Conservation (phyloP, 176 grass and related monocot species). For the Eragrostis nindensis region DNA sequence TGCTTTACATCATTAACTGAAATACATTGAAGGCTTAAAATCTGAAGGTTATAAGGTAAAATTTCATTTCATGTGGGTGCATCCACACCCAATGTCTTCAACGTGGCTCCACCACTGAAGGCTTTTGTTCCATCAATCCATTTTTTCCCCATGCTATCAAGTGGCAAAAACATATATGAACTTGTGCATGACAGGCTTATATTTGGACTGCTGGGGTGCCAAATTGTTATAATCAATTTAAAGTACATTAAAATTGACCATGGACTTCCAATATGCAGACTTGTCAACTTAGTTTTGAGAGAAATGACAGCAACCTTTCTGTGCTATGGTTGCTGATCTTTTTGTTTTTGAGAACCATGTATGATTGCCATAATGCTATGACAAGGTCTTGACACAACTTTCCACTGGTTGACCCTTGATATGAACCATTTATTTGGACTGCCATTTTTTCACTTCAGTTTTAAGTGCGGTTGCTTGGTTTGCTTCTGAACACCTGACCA, state of each 20-base stretch:
- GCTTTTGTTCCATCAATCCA: too few species aligned
- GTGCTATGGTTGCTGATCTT: background rate
- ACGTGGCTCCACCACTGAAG: too few species aligned
- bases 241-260: background rate
- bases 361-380: background rate
- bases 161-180: background rate
- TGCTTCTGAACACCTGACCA: conserved; percentile 29
- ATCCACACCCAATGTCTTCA: too few species aligned
- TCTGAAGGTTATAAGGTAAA: too few species aligned
- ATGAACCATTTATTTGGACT: background rate
- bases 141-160: background rate
- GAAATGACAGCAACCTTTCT: conserved; percentile 11
- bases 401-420: background rate
- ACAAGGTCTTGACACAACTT: background rate
- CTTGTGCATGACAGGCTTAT: background rate
- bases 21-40: background rate
- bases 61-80: too few species aligned
- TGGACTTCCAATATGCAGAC: background rate
- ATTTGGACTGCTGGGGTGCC: background rate
- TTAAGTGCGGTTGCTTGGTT: background rate
- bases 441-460: background rate
- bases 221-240: conserved; percentile 4
- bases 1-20: background rate
- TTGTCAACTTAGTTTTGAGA: background rate
- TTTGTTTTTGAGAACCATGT: background rate